A percentile compares a stretch with the other conserved stretches of the same genome.
Conservation (phyloP, 306 rosid genomes). For the Citrullus amarus region DNA sequence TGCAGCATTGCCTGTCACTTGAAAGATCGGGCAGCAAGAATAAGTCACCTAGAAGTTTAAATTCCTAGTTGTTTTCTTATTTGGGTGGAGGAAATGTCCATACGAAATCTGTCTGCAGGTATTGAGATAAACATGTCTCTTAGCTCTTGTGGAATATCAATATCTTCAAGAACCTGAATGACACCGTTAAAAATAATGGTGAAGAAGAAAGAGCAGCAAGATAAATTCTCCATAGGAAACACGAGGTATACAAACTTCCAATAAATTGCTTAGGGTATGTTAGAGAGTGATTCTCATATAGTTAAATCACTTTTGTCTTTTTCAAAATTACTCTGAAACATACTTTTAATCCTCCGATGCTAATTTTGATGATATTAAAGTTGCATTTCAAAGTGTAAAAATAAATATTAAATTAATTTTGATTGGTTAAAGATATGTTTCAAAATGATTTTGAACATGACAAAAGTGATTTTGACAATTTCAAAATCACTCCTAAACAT, state of each 20-base stretch:
- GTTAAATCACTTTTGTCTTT: too few relatives aligned
- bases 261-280: neutral
- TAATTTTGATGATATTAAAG: too few relatives aligned
- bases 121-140: conserved; percentile 68
- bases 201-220: conserved; percentile 4
- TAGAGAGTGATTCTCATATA: too few relatives aligned
- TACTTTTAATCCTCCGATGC: too few relatives aligned
- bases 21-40: neutral
- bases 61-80: conserved; percentile 46
- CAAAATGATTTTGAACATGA: too few relatives aligned
- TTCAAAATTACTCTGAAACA: too few relatives aligned
- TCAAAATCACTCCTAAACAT: too few relatives aligned
- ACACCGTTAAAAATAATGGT: neutral
- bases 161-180: conserved; percentile 64
- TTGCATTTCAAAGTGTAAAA: too few relatives aligned
- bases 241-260: neutral
- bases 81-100: conserved; percentile 85
- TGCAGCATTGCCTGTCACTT: neutral
- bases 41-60: conserved; percentile 13
- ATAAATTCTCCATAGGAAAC: neutral
- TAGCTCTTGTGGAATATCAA: conserved; percentile 64
- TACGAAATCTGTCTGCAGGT: conserved; percentile 57
- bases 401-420: too few relatives aligned
- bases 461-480: too few relatives aligned
- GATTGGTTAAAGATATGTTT: too few relatives aligned